Evolutionary conservation across 2,329 filamentous ascomycete genomes (phyloP).

Genomic region (Hirsutella rhossiliensis): DNA sequence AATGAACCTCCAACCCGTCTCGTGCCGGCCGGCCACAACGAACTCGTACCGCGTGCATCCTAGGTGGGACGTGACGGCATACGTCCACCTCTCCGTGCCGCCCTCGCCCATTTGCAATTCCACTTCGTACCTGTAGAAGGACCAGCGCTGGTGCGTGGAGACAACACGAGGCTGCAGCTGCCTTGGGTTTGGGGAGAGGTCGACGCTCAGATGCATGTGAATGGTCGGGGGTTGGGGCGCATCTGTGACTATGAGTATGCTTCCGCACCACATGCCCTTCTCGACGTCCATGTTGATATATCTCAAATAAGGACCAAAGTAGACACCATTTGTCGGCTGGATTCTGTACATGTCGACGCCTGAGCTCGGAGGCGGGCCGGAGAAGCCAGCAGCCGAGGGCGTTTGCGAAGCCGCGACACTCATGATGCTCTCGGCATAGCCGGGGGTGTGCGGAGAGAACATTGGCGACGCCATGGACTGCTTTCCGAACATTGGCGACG

Average conservation of each 20-base stretch:
- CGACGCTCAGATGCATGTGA: constrained; percentile 80
- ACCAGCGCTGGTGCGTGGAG: constrained; percentile 83
- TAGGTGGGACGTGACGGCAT: constrained; percentile 91
- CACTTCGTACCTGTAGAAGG: constrained; percentile 89
- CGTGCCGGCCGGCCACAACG: constrained; percentile 77
- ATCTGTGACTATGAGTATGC: constrained; percentile 87
- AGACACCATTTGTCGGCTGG: constrained; percentile 87
- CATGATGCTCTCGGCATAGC: constrained; percentile 77
- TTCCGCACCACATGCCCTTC: constrained; percentile 80
- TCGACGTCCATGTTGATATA: constrained; percentile 98
- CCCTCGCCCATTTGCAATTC: constrained; percentile 82
- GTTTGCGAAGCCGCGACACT: constrained; percentile 64
- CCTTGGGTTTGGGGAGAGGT: constrained; percentile 83
- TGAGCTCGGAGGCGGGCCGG: constrained; percentile 74
- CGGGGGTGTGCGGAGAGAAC: constrained; percentile 70
- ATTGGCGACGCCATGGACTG: constrained; percentile 60
- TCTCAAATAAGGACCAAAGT: constrained; percentile 90
- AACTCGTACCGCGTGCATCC: constrained; percentile 99
- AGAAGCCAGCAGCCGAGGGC: constrained; percentile 71
- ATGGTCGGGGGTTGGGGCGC: constrained; percentile 88
- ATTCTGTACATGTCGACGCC: constrained; percentile 94
- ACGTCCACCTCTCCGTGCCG: constrained; percentile 81
- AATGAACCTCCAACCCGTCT: constrained; percentile 91
- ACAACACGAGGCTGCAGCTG: constrained; percentile 77
- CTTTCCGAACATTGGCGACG: constrained; percentile 53